phyloP scores from a whole-genome alignment of 2,329 filamentous ascomycete species.

The Cladosporium sphaerospermum region DNA sequence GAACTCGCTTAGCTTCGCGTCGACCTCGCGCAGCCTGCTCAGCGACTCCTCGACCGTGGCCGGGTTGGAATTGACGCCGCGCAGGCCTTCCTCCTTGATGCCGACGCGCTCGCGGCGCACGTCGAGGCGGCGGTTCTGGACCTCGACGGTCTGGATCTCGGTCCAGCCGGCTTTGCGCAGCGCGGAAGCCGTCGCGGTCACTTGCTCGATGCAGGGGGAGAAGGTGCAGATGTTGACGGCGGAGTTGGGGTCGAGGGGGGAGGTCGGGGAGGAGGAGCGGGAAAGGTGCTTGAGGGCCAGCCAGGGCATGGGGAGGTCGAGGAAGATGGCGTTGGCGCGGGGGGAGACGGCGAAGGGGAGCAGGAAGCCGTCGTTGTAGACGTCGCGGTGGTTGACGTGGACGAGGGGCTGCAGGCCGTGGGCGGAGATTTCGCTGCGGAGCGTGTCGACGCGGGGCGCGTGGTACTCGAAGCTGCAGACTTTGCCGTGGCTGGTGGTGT shows the following conservation, averaged over 20 bases:
- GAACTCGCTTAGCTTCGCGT: constrained; percentile 61
- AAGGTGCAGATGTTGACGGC: constrained; percentile 84
- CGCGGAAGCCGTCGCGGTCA: constrained; percentile 73
- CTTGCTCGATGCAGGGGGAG: constrained; percentile 95
- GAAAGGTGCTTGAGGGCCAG: constrained; percentile 70
- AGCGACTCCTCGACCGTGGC: constrained; percentile 76
- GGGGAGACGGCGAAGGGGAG: constrained; percentile 41
- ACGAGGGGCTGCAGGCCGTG: constrained; percentile 63
- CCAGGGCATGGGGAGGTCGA: constrained; percentile 78
- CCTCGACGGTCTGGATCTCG: constrained; percentile 88
- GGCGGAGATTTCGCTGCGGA: constrained; percentile 61
- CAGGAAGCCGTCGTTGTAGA: constrained; percentile 68
- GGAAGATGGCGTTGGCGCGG: constrained; percentile 64
- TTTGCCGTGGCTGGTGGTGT: constrained; percentile 44
- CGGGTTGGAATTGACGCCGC: constrained; percentile 63
- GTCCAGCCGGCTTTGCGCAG: constrained; percentile 81
- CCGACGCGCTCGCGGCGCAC: constrained; percentile 77
- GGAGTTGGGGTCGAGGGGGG: constrained; percentile 63
- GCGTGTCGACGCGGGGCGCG: constrained; percentile 61
- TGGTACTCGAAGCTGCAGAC: constrained; percentile 83
- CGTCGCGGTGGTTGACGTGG: constrained; percentile 69
- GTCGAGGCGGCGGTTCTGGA: constrained; percentile 72
- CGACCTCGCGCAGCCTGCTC: constrained; percentile 63
- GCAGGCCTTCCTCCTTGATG: constrained; percentile 58
- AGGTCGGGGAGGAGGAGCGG: constrained; percentile 36